phyloP scores from a whole-genome alignment of 75 land plant species.

The Pinus tabuliformis region DNA sequence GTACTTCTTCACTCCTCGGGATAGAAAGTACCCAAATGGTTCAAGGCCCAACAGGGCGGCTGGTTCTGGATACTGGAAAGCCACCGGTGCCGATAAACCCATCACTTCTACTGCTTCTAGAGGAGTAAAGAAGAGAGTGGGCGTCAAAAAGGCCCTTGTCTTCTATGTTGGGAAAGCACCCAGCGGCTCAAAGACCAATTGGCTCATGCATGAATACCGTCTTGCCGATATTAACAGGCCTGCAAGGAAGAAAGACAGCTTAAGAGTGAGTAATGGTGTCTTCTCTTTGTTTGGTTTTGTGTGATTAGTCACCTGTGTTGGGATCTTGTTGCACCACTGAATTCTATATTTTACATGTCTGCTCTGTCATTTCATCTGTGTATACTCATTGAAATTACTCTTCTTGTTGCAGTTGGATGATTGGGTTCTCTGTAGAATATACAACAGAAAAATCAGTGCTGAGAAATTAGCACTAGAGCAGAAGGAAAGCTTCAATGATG shows the following conservation, averaged over 20 bases:
- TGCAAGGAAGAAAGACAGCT: constrained; percentile 9
- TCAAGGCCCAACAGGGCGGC: background rate
- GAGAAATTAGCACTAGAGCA: constrained; percentile 1
- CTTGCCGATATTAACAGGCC: too few species aligned
- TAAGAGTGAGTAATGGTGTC: background rate
- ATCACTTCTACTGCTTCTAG: background rate
- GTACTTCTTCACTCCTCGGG: background rate
- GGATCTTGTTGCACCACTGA: background rate
- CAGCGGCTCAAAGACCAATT: constrained; percentile 10
- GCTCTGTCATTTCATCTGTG: background rate
- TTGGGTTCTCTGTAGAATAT: too few species aligned
- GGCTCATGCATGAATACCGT: too few species aligned
- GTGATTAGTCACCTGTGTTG: background rate
- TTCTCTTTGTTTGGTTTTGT: too few species aligned
- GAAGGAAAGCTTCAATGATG: background rate
- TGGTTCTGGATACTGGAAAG: too few species aligned
- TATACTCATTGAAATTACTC: background rate
- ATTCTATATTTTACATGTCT: background rate
- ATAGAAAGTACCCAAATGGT: constrained; percentile 16
- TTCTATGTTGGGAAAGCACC: constrained; percentile 14
- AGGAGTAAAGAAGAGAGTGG: background rate
- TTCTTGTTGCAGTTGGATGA: too few species aligned
- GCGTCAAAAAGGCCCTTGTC: too few species aligned
- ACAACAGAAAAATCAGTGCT: background rate
- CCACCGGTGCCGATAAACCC: background rate